phyloP scores from a whole-genome alignment of 805 yeast species.

The Candida sanyiensis region DNA sequence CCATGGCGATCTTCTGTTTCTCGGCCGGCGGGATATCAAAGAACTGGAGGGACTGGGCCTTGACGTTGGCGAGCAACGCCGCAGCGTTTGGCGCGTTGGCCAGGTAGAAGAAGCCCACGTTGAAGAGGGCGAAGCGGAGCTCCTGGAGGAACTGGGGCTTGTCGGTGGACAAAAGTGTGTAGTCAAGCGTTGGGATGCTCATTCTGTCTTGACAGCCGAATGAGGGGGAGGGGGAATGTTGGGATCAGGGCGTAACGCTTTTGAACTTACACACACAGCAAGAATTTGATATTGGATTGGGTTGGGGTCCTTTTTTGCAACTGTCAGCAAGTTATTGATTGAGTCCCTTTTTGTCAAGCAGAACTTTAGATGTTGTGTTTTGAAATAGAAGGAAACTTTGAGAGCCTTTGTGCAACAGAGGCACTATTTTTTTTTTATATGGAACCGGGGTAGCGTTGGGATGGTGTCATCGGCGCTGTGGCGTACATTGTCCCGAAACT shows the following conservation, averaged over 20 bases:
- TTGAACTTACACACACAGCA: neutral
- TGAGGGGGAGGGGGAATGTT: neutral
- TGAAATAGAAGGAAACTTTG: too few species aligned
- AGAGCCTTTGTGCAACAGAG: neutral
- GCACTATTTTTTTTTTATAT: neutral
- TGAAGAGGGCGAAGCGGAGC: conserved; percentile 46
- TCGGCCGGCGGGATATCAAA: conserved; percentile 36
- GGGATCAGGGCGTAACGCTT: neutral
- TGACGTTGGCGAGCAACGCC: conserved; percentile 23
- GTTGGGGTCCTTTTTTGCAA: too few species aligned
- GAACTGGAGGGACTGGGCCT: conserved; percentile 31
- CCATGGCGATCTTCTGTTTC: conserved; percentile 36
- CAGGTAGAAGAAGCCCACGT: conserved; percentile 39
- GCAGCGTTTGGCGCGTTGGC: conserved; percentile 38
- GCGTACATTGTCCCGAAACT: neutral
- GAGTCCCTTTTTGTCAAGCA: too few species aligned
- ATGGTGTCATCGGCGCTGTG: neutral
- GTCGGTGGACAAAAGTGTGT: neutral
- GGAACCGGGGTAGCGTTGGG: neutral
- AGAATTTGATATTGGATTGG: too few species aligned
- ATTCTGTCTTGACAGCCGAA: neutral
- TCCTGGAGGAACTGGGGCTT: conserved; percentile 4
- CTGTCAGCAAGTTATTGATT: too few species aligned
- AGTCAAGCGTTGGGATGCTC: conserved; percentile 9
- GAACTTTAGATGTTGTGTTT: too few species aligned